Conservation (phyloP, 139 green algal genomes). For the Spirogloea muscicola region DNA sequence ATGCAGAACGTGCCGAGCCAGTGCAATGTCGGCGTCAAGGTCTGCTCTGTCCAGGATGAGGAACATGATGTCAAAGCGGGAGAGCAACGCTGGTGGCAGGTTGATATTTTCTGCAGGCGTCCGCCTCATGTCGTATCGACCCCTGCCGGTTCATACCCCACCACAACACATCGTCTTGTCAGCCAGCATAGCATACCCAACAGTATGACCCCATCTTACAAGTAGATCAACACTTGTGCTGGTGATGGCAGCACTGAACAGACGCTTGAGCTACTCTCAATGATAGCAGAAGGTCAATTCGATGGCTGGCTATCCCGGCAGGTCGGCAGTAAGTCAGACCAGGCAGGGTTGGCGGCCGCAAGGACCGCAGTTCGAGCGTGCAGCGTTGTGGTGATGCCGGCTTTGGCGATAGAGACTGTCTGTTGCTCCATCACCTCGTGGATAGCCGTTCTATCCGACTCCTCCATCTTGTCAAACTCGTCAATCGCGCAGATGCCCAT, state of each 20-base stretch:
- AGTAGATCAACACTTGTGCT: too few relatives aligned
- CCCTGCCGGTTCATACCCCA: too few relatives aligned
- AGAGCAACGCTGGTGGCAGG: constrained; percentile 85
- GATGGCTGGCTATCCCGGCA: too few relatives aligned
- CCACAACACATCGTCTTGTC: too few relatives aligned
- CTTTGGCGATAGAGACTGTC: constrained; percentile 98
- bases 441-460: constrained; percentile 94
- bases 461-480: constrained; percentile 99
- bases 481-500: constrained; percentile 99
- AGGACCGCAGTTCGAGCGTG: constrained; percentile 96
- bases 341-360: constrained; percentile 94
- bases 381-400: constrained; percentile 97
- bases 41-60: constrained; percentile 89
- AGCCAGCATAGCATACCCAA: too few relatives aligned
- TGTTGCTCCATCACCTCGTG: constrained; percentile 90
- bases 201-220: too few relatives aligned
- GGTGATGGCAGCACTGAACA: too few relatives aligned
- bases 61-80: constrained; percentile 96
- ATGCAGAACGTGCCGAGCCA: constrained; percentile 87
- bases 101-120: constrained; percentile 96
- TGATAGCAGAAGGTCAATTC: too few relatives aligned
- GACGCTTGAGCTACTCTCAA: too few relatives aligned
- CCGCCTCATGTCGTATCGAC: constrained; percentile 84
- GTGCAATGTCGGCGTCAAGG: constrained; percentile 65
- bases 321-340: too few relatives aligned